Conservation (phyloP, 1,284 basidiomycete genomes). For the Vanrija sp. region DNA sequence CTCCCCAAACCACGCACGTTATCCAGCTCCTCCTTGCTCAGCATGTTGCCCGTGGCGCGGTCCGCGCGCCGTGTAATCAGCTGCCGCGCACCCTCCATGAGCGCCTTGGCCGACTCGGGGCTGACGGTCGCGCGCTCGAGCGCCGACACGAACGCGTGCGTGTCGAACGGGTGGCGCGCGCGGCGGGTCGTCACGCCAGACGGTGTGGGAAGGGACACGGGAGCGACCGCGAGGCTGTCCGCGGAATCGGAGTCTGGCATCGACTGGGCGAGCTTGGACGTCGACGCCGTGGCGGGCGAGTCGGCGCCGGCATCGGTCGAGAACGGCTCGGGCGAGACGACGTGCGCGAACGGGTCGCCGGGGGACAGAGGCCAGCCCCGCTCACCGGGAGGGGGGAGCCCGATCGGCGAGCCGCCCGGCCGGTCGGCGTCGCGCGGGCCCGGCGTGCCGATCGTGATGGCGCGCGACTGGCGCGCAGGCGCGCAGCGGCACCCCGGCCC, state of each 20-base stretch:
- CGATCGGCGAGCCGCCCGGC: too few relatives aligned
- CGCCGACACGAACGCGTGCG: conserved; percentile 46
- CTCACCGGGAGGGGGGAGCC: too few relatives aligned
- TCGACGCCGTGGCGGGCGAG: too few relatives aligned
- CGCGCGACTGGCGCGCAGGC: too few relatives aligned
- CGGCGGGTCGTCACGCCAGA: neutral
- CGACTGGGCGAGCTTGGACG: too few relatives aligned
- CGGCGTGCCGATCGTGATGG: too few relatives aligned
- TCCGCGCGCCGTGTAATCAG: conserved; percentile 73
- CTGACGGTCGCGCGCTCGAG: conserved; percentile 39
- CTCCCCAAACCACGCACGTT: conserved; percentile 61
- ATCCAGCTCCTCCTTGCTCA: conserved; percentile 81
- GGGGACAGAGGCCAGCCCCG: too few relatives aligned
- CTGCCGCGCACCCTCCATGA: conserved; percentile 83
- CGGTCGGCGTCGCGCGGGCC: too few relatives aligned
- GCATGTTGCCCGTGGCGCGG: conserved; percentile 65
- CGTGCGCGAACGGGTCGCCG: too few relatives aligned
- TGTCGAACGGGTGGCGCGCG: conserved; percentile 47
- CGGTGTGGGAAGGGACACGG: conserved; percentile 6
- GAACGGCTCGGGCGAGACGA: too few relatives aligned
- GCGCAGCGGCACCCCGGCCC: too few relatives aligned
- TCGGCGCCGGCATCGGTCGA: too few relatives aligned
- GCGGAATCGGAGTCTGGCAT: neutral
- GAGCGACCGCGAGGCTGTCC: neutral
- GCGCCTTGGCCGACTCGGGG: conserved; percentile 58